Percentiles rank a stretch among this genome's conserved stretches.
Conservation (phyloP, 768 basidiomycete genomes). For the Chalciporus pseudorubinellus region DNA sequence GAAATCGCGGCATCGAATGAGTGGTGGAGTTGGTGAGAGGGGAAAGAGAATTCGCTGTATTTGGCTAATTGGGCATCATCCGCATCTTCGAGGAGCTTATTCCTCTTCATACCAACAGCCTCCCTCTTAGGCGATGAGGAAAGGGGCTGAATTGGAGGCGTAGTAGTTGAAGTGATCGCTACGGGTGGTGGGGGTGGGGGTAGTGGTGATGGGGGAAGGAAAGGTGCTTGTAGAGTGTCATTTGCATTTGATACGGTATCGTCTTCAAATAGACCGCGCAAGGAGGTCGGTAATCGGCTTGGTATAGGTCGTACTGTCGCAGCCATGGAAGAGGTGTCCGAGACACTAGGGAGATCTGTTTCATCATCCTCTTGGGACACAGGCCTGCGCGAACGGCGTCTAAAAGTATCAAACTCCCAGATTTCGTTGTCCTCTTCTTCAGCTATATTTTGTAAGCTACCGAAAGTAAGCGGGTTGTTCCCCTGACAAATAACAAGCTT, state of each 20-base stretch:
- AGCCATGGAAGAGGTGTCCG: slow-evolving; percentile 22
- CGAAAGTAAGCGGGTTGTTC: slow-evolving; percentile 7
- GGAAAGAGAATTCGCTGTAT: slow-evolving; percentile 54
- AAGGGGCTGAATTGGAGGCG: slow-evolving; percentile 24
- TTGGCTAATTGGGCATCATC: slow-evolving; percentile 45
- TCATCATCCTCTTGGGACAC: slow-evolving; percentile 26
- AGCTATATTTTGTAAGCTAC: slow-evolving; percentile 19
- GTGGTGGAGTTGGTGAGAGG: slow-evolving; percentile 54
- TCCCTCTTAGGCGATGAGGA: slow-evolving; percentile 39
- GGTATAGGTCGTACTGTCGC: slow-evolving; percentile 51
- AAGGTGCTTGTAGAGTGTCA: slow-evolving; percentile 43
- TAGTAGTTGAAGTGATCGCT: slow-evolving; percentile 26
- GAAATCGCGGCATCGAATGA: slow-evolving; percentile 50
- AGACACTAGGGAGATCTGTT: slow-evolving; percentile 10
- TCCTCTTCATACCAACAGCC: slow-evolving; percentile 31
- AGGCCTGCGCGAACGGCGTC: slow-evolving; percentile 38
- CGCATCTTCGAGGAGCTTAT: slow-evolving; percentile 28
- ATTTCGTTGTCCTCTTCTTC: slow-evolving; percentile 37
- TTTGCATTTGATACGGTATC: slow-evolving; percentile 38
- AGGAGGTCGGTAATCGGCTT: slow-evolving; percentile 68
- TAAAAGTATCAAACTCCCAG: slow-evolving; percentile 80
- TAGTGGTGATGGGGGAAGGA: slow-evolving; percentile 39
- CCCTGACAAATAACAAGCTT: slow-evolving; percentile 3
- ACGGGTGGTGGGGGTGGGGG: slow-evolving; percentile 20
- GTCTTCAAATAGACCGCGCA: slow-evolving; percentile 77